Evolutionary conservation across 2,329 filamentous ascomycete species (phyloP).

Genomic region (Dothideomycetes sp.): DNA sequence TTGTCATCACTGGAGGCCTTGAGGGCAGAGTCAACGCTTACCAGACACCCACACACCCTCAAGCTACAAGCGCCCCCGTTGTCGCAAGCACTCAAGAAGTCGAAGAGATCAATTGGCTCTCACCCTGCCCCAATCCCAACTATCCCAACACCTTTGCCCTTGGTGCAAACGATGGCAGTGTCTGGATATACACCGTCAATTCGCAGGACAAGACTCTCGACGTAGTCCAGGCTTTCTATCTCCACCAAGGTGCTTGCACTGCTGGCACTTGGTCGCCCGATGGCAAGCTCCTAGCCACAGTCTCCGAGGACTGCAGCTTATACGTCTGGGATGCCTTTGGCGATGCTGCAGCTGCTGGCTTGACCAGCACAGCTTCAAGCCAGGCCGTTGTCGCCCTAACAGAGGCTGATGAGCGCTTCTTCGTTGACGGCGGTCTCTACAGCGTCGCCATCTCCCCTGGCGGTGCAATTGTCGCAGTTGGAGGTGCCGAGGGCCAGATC

Average conservation of each 20-base stretch:
- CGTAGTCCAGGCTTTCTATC: slow-evolving; percentile 85
- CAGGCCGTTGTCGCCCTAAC: slow-evolving; percentile 68
- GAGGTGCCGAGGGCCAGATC: slow-evolving; percentile 78
- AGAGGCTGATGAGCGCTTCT: slow-evolving; percentile 75
- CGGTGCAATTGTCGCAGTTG: slow-evolving; percentile 70
- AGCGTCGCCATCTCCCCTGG: slow-evolving; percentile 74
- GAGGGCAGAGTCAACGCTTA: slow-evolving; percentile 67
- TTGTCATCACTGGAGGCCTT: slow-evolving; percentile 74
- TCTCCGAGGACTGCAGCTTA: slow-evolving; percentile 77
- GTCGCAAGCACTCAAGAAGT: slow-evolving; percentile 77
- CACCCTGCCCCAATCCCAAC: slow-evolving; percentile 57
- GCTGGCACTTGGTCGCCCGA: slow-evolving; percentile 86
- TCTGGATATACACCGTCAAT: slow-evolving; percentile 92
- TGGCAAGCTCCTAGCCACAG: slow-evolving; percentile 74
- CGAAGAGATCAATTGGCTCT: slow-evolving; percentile 88
- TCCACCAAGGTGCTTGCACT: slow-evolving; percentile 77
- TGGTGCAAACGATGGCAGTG: slow-evolving; percentile 79
- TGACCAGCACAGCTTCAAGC: slow-evolving; percentile 34
- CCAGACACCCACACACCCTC: slow-evolving; percentile 15
- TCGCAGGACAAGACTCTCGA: slow-evolving; percentile 52
- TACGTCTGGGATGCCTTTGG: slow-evolving; percentile 92
- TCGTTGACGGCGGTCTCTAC: slow-evolving; percentile 83
- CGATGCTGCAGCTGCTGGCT: slow-evolving; percentile 54
- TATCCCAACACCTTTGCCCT: slow-evolving; percentile 76
- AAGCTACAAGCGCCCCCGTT: slow-evolving; percentile 33